Evolutionary conservation across 2,329 filamentous ascomycete species (phyloP), one percentile per base, ranked within the genome.

Genomic region (Hymenoscyphus infarciens): DNA sequence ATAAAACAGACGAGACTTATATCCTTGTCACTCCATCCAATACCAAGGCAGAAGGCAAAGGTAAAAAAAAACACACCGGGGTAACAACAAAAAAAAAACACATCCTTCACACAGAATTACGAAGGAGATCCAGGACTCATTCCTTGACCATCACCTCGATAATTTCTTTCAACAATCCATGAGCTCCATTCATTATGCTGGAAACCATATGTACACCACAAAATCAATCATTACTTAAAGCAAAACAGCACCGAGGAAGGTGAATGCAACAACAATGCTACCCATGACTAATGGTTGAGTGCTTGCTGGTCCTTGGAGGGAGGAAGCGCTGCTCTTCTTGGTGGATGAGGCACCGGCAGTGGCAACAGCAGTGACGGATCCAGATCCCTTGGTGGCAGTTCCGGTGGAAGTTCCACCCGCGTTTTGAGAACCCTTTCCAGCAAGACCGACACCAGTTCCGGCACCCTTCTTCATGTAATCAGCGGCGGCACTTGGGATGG

Each of bases 401-500:
- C 64, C 64, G 29, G 59, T 53, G 60, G 60, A 61, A 29, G 58
- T 57, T 45, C 64, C 60, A 53, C 56, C 63, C 55, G 66, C 55
- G 49, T 65, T 69, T 60, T 60, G 68, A 58, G 56, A 70, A 65
- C 66, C 63, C 66, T 64, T 66, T 64, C 62, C 66, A 63, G 59
- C 79, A 79, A 68, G 60, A 60, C 66, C 67, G 39, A 78, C 77
- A 7, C 78, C 79, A 15, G 65, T 71, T 58, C 82, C 82, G 45
- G 81, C 81, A 64, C 82, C 82, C 22, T 76, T 75, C 66, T 76
- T 75, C 74, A 83, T 76, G 73, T 76, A 80, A 19, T 57, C 74
- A 61, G 73, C 69, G 25, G 80, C 80, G 56, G 72, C 76, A 8
- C 70, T 68, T 58, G 82, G 82, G 56, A 83, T 77, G 42, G 78